A percentile compares a stretch with the other conserved stretches of the same genome.
Conservation (phyloP, 495 filamentous ascomycete genomes). For the Aspergillus cristatus region DNA sequence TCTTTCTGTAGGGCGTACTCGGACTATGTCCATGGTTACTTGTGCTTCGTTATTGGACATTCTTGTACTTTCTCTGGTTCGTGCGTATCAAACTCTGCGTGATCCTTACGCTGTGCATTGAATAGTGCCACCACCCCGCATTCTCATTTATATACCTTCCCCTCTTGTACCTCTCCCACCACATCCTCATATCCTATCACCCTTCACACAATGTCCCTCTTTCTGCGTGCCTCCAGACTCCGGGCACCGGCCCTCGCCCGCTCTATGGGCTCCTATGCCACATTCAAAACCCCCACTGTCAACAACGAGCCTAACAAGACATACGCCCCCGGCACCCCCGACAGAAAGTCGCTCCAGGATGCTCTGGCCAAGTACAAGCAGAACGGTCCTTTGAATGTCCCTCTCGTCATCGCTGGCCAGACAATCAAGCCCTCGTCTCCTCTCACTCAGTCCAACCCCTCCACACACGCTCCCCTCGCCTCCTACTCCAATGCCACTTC, state of each 20-base stretch:
- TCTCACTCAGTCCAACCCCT: constrained; percentile 60
- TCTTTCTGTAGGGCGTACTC: too few species aligned
- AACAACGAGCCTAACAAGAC: constrained; percentile 91
- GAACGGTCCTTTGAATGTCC: constrained; percentile 57
- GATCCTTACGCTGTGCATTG: too few species aligned
- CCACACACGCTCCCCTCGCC: constrained; percentile 67
- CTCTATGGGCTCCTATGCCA: constrained; percentile 49
- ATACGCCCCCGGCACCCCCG: constrained; percentile 71
- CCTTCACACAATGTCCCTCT: too few species aligned
- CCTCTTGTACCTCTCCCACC: too few species aligned
- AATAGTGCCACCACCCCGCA: too few species aligned
- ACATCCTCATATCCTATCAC: too few species aligned
- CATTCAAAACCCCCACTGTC: constrained; percentile 80
- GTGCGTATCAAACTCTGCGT: too few species aligned
- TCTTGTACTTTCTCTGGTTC: too few species aligned
- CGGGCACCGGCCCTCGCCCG: constrained; percentile 7
- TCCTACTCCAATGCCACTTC: constrained; percentile 68
- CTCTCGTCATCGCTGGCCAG: constrained; percentile 70
- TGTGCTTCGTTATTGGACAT: too few species aligned
- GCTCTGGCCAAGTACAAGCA: constrained; percentile 55
- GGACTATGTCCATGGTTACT: too few species aligned
- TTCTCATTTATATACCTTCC: too few species aligned
- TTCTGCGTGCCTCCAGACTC: too few species aligned
- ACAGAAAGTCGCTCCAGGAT: constrained; percentile 62
- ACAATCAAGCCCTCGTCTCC: constrained; percentile 38